phyloP scores from a whole-genome alignment of 2,329 filamentous ascomycete genomes.

The Colletotrichum abscissum region DNA sequence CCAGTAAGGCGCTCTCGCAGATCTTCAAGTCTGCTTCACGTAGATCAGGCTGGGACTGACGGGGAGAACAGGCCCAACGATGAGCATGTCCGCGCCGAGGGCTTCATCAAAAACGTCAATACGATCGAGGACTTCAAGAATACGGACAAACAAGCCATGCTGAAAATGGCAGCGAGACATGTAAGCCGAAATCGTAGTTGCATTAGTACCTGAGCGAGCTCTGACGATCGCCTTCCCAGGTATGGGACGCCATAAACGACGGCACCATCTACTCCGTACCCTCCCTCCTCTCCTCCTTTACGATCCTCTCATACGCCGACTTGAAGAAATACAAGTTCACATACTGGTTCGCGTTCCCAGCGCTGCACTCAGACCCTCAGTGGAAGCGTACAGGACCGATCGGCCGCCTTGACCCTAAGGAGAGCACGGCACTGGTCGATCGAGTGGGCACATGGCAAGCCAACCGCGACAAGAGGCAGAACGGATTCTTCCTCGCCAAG shows the following conservation, averaged over 20 bases:
- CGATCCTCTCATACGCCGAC: slow-evolving; percentile 91
- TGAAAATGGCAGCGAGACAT: slow-evolving; percentile 82
- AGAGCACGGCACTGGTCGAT: slow-evolving; percentile 84
- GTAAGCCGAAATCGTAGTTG: slow-evolving; percentile 56
- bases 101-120: slow-evolving; percentile 95
- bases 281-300: slow-evolving; percentile 89
- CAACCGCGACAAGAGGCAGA: slow-evolving; percentile 80
- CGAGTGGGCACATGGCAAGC: slow-evolving; percentile 90
- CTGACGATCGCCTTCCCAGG: slow-evolving; percentile 58
- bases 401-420: slow-evolving; percentile 69
- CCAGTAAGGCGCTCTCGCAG: slow-evolving; percentile 67
- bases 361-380: slow-evolving; percentile 85
- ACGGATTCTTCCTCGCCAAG: slow-evolving; percentile 97
- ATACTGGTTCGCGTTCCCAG: slow-evolving; percentile 98
- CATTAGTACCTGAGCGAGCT: background rate
- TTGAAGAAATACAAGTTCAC: slow-evolving; percentile 97
- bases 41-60: slow-evolving; percentile 44
- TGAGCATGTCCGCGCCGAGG: slow-evolving; percentile 84
- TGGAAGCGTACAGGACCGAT: slow-evolving; percentile 76
- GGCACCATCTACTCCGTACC: slow-evolving; percentile 96
- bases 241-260: slow-evolving; percentile 98
- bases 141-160: slow-evolving; percentile 80
- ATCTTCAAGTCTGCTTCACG: background rate
- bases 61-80: slow-evolving; percentile 67
- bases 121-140: slow-evolving; percentile 94